Conservation (phyloP, 2,329 filamentous ascomycete species). For the Amauroascus niger region DNA sequence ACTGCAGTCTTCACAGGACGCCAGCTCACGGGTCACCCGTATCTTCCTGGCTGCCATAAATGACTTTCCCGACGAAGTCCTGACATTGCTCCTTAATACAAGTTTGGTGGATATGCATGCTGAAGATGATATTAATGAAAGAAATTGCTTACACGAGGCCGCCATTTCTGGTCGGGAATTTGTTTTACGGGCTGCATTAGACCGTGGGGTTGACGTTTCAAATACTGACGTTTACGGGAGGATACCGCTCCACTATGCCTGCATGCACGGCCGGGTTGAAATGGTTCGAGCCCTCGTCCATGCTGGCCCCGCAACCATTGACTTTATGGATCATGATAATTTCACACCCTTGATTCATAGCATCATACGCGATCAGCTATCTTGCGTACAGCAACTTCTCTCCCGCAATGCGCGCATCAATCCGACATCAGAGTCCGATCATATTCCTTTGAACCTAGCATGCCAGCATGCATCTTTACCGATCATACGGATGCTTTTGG, state of each 20-base stretch:
- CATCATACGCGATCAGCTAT: constrained; percentile 76
- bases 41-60: constrained; percentile 85
- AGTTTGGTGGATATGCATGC: constrained; percentile 80
- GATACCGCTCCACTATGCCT: constrained; percentile 89
- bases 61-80: constrained; percentile 66
- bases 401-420: constrained; percentile 73
- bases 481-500: constrained; percentile 75
- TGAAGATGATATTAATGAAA: constrained; percentile 94
- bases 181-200: constrained; percentile 67
- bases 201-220: constrained; percentile 63
- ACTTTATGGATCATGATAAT: constrained; percentile 89
- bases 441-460: constrained; percentile 87
- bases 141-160: constrained; percentile 94
- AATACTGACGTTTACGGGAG: constrained; percentile 87
- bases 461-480: constrained; percentile 84
- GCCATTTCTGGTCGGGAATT: constrained; percentile 80
- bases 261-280: constrained; percentile 80
- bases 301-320: constrained; percentile 63
- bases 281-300: constrained; percentile 67
- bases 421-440: constrained; percentile 74
- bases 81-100: constrained; percentile 69
- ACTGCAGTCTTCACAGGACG: constrained; percentile 52
- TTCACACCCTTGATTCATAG: constrained; percentile 93
- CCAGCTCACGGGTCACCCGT: constrained; percentile 68
- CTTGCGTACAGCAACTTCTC: constrained; percentile 71